phyloP scores from a whole-genome alignment of 306 rosid genomes.

The Gastrolobium bilobum region DNA sequence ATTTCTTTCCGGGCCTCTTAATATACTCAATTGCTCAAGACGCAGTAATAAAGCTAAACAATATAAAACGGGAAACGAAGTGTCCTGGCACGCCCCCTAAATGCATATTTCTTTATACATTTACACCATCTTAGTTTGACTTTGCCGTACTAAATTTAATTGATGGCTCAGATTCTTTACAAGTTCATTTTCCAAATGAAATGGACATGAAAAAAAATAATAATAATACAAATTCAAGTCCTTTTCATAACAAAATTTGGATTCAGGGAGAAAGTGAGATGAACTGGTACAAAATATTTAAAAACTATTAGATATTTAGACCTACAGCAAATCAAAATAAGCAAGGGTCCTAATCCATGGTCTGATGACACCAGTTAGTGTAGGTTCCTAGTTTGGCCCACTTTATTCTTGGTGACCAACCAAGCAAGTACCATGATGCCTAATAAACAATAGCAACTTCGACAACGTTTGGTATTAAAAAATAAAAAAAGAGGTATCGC shows the following conservation, averaged over 20 bases:
- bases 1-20: neutral
- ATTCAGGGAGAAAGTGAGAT: neutral
- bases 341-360: neutral
- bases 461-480: neutral
- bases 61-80: neutral
- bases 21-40: neutral
- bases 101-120: neutral
- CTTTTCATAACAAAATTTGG: neutral
- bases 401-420: neutral
- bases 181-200: conserved; percentile 4
- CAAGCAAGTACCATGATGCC: conserved; percentile 6
- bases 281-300: neutral
- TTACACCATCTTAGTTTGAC: neutral
- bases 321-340: neutral
- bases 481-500: neutral
- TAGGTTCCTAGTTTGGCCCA: conserved; percentile 6
- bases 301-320: conserved; percentile 28
- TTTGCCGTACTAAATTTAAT: neutral
- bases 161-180: conserved; percentile 17
- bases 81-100: neutral
- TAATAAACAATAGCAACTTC: neutral
- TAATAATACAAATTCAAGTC: neutral
- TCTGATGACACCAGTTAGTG: neutral
- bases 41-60: neutral
- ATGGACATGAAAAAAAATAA: neutral